These are phyloP conservation scores for Fusarium phyllophilum DNA, from an alignment of 2,329 filamentous ascomycete genomes.

Conservation along the genomic window DNA sequence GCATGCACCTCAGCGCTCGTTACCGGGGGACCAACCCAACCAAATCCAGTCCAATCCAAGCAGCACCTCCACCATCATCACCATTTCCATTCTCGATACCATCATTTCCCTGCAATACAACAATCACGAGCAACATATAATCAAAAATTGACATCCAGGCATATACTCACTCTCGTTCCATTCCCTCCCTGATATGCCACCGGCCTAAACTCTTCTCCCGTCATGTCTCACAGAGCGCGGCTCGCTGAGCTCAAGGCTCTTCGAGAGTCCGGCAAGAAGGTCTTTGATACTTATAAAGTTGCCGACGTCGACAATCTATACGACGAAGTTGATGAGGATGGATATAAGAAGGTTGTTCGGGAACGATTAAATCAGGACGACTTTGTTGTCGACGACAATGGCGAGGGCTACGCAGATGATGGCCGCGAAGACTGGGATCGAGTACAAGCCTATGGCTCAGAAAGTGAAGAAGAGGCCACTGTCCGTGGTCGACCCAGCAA, in stretches of 20 bases:
- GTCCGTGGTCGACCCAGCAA: conserved; percentile 61
- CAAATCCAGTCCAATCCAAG: conserved; percentile 13
- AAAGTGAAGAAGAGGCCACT: conserved; percentile 68
- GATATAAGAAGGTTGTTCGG: conserved; percentile 95
- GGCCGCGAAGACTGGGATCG: conserved; percentile 94
- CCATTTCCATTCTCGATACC: conserved; percentile 11
- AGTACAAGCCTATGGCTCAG: conserved; percentile 73
- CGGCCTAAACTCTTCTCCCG: conserved; percentile 31
- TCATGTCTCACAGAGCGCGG: conserved; percentile 59
- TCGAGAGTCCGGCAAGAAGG: conserved; percentile 89
- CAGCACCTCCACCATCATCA: conserved; percentile 15
- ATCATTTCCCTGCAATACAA: conserved; percentile 11
- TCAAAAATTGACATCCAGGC: background rate
- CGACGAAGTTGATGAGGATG: conserved; percentile 95
- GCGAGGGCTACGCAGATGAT: conserved; percentile 95
- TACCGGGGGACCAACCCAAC: conserved; percentile 32
- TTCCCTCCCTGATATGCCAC: conserved; percentile 34
- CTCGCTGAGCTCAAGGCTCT: conserved; percentile 85
- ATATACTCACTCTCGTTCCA: background rate
- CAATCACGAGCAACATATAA: background rate
- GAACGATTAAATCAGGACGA: conserved; percentile 91
- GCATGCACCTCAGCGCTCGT: conserved; percentile 9
- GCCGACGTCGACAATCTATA: conserved; percentile 87
- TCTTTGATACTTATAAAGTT: conserved; percentile 86
- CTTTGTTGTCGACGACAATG: conserved; percentile 98